Evolutionary conservation across 306 rosid genomes (phyloP), one percentile per base, ranked within the genome.

Genomic region (Albizia julibrissin): DNA sequence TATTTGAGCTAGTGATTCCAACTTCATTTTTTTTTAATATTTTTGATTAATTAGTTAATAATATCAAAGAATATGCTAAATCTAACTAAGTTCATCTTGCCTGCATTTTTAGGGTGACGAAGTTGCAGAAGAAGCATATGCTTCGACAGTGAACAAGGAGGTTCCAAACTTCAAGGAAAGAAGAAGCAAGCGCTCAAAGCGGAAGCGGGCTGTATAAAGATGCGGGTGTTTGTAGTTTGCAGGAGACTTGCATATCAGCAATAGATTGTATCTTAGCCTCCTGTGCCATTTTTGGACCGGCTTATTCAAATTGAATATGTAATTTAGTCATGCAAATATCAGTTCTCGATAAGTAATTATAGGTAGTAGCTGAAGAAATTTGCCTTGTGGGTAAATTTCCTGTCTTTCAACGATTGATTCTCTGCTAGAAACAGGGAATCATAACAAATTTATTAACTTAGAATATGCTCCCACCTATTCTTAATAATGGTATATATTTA

Each of bases 101-200:
- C 49, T 71, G 42, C 37, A 42, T 82, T 61, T 86, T 67, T 90
- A 90, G 98, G 98, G 82, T 59, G 90, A 70, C 72, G 90, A 84
- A 80, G 83, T 52, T 81, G 81, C 80, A 21, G 97, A 93, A 87
- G 94, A 91, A 79, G 89, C 89, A 49, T 89, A 88, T 74, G 89
- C 88, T 75, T 89, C 98, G 18, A 84, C 84, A 49, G 83, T 64
- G 50, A 79, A 77, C 58, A 81, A 96, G 69, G 94, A 88, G 70
- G 86, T 77, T 88, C 91, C 90, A 50, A 82, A 80, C 80, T 87
- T 90, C 69, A 92, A 89, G 85, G 96, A 87, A 46, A 96, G 88
- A 86, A 93, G 94, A 92, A 96, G 97, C 88, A 96, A 96, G 86
- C 98, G 98, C 74, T 95, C 99, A 10, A 95, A 93, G 88, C 87